A percentile compares a stretch with the other conserved stretches of the same genome.
These are phyloP conservation scores for Neurospora terricola DNA, from an alignment of 495 filamentous ascomycete species.

Conservation along the genomic window DNA sequence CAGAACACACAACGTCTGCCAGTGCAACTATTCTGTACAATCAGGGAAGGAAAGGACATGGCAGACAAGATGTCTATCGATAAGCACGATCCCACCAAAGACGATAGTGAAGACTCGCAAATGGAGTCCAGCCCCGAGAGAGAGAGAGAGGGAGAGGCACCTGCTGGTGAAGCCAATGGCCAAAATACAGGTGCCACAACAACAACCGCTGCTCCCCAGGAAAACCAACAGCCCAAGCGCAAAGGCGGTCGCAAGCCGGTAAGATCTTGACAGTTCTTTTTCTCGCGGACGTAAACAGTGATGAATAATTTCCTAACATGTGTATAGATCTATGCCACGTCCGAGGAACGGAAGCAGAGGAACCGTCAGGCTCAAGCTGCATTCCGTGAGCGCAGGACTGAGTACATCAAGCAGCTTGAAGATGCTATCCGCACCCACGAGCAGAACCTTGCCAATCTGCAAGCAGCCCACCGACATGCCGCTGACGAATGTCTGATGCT, in stretches of 20 bases:
- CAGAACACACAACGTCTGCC: slow-evolving; percentile 1
- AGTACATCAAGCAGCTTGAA: slow-evolving; percentile 99
- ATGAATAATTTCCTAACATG: slow-evolving; percentile 11
- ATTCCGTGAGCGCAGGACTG: slow-evolving; percentile 90
- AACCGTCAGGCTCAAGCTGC: slow-evolving; percentile 96
- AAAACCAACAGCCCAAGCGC: slow-evolving; percentile 58
- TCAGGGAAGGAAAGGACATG: slow-evolving; percentile 29
- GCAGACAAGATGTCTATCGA: slow-evolving; percentile 52
- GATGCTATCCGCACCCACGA: slow-evolving; percentile 97
- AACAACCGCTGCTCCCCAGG: slow-evolving; percentile 18
- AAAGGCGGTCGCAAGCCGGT: slow-evolving; percentile 72
- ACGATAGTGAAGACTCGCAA: slow-evolving; percentile 42
- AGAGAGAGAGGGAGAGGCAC: slow-evolving; percentile 38
- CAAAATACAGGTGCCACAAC: background rate
- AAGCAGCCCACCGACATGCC: slow-evolving; percentile 87
- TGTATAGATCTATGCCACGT: slow-evolving; percentile 87
- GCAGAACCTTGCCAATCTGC: slow-evolving; percentile 79
- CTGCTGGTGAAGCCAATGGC: slow-evolving; percentile 7
- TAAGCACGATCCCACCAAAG: slow-evolving; percentile 40
- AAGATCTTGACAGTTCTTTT: background rate
- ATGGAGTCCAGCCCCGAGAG: slow-evolving; percentile 45
- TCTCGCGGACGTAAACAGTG: background rate
- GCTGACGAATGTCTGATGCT: slow-evolving; percentile 98
- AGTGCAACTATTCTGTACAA: background rate
- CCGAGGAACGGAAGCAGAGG: slow-evolving; percentile 94